Evolutionary conservation across 176 grass and related monocot species (phyloP), one percentile per base, ranked within the genome.

Genomic region (Oryza rufipogon): DNA sequence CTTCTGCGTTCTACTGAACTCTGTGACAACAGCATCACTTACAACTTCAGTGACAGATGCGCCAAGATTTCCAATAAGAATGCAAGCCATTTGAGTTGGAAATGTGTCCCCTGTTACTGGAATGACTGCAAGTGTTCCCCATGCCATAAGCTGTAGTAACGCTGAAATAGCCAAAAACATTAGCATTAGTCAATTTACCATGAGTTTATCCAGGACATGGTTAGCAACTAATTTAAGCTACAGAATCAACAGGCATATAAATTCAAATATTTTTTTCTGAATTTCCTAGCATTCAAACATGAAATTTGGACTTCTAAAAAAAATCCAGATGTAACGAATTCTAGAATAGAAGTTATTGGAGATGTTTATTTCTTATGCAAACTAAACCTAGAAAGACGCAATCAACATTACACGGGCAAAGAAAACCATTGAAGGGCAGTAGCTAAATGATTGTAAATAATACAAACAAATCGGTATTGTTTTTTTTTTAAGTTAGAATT

Each of bases 11-110:
- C 90, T 88, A 68, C 92, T 90, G 73, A 89, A 90, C 71, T 97
- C 94, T 0, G 94, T 91, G 25, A 97, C 70, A 56, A 97, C 74
- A 56, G 94, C 94, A 85, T 97, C 94, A 20, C 89, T 92, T 16
- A 90, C 94, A 64, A 97, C 92, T 92, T 97, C 94, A 6, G 94
- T 89, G 63, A 97, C 45, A 51, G 94, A 97, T 68, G 90, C 92
- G 63, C 94, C 94, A 1, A 94, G 79, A 77, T 97, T 97, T 60
- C 94, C 84, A 77, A 94, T 64, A 64, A 97, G 74, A 84, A 97
- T 94, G 92, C 94, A 97, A 52, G 84, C 70, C 89, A 97, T 91
- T 79, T 91, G 90, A 46, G 88, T 78, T 9, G 87, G 80, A 87
- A 97, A 92, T 70, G 83, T 85, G n/a, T 89, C 67, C 1, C 71